Evolutionary conservation across 345 rosid genomes (phyloP), one percentile per base, ranked within the genome.

Genomic region (Melaleuca alternifolia): DNA sequence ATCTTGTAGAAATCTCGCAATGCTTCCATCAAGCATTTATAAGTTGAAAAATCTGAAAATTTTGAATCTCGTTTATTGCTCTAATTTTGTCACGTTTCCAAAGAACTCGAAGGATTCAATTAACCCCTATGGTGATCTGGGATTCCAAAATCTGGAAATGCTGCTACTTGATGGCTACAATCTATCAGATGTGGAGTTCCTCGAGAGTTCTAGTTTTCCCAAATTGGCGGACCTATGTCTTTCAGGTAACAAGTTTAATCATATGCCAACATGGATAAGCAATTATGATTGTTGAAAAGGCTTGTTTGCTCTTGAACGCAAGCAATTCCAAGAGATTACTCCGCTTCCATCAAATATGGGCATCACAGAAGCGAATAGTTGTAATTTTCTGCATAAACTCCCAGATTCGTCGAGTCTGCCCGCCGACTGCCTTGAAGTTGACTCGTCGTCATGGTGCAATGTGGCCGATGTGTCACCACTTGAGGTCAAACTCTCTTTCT

Each of bases 311-410:
- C 0, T 0, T 0, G 2, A 5, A 54, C 10, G 61, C 6, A 8
- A 54, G n/a, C 3, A 3, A 23, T 26, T 23, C 9, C 61, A 54
- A 1, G n/a, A 54, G 61, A 54, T 54, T 54, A n/a, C 61, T 54
- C 61, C 9, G 6, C 61, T 54, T 54, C 61, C 61, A 23, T 2
- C n/a, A 54, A 3, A 54, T 54, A 23, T 20, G 7, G 0, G 0
- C 3, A 0, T 0, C 0, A 10, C 21, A 54, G 23, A 0, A 1
- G 59, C 59, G 21, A 0, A 0, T 54, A 0, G 0, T 1, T 54
- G 24, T 21, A 7, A 54, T 6, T 20, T 23, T 0, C 11, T 54
- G 4, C 57, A 7, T 7, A 7, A 18, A 0, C 0, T 54, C 24
- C 24, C 57, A 54, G 24, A 7, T 7, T 7, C 3, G 1, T 41